These are phyloP conservation scores for Calocera cornea DNA, from an alignment of 768 basidiomycete species.

Conservation along the genomic window DNA sequence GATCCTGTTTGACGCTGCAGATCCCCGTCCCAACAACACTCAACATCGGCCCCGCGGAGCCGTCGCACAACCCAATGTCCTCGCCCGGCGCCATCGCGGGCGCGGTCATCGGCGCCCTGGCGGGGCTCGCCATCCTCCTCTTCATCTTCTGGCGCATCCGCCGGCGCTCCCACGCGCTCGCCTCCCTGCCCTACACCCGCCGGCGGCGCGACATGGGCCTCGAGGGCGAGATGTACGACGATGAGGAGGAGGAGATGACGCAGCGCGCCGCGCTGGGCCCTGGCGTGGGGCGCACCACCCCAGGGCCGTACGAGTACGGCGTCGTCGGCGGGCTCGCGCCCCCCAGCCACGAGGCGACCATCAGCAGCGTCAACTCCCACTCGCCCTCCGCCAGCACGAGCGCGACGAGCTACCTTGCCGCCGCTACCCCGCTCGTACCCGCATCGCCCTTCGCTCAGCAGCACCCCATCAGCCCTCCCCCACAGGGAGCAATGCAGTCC, in stretches of 20 bases:
- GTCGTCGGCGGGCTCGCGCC: background rate
- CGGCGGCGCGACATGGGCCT: background rate
- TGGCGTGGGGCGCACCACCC: background rate
- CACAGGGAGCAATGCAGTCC: background rate
- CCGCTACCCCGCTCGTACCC: background rate
- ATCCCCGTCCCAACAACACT: constrained; percentile 3
- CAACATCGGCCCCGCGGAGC: constrained; percentile 5
- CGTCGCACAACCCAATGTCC: constrained; percentile 2
- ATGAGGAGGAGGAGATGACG: constrained; percentile 2
- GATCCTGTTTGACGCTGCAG: background rate
- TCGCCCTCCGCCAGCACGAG: background rate
- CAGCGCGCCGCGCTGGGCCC: background rate
- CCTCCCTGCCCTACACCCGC: background rate
- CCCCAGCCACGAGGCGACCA: background rate
- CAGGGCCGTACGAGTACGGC: background rate
- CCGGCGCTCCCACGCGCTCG: background rate
- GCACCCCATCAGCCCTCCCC: background rate
- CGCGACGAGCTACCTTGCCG: background rate
- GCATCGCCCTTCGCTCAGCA: background rate
- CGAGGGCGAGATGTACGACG: background rate
- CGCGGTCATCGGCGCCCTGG: background rate
- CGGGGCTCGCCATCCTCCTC: constrained; percentile 2
- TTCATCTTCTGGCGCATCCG: constrained; percentile 1
- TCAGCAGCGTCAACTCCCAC: background rate
- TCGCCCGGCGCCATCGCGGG: constrained; percentile 1